Base-by-base conservation (phyloP, 2,329 filamentous ascomycete species). In the Hymenoscyphus fraxineus region DNA sequence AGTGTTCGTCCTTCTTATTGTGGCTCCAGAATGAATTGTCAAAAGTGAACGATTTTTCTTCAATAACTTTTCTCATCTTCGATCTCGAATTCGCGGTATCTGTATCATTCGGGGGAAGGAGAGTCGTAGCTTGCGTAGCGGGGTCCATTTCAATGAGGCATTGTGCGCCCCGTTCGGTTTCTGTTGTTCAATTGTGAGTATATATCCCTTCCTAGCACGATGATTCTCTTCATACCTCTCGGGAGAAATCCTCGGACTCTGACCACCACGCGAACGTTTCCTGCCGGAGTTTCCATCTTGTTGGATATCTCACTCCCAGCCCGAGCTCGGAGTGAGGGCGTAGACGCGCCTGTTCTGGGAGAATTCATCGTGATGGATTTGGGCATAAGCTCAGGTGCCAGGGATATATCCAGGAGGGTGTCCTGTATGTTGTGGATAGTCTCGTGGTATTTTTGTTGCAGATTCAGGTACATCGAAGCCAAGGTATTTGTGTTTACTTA, bases 21-120 rank as follows among this genome's bases (percentile, higher is more conserved):
- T 97, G 93, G 65, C 94, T 98, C 93, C 95, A 99, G 79, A 98
- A 99, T 0, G 93, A 98, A 76, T 93, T 96, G 81, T 99, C 95
- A 76, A 99, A 99, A 1, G 91, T 93, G 74, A 99, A 99, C 0
- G 83, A 85, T 79, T 96, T 97, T 75, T 97, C 92, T 74, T 97
- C 93, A 63, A 90, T 81, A 7, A 90, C 81, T 76, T 90, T 94
- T 67, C 92, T 87, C 47, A 86, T 85, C 77, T 88, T 89, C 2
- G 84, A 80, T 67, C 84, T 83, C 57, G 80, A 75, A 68, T 85
- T 88, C 51, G 80, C 80, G 16, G 81, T 79, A 65, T 83, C 82
- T 47, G 80, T 76, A 69, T 85, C 81, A 60, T 81, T 81, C 0
- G 93, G 93, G 3, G 89, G 85, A 56, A 88, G 82, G 4, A 99